phyloP scores from a whole-genome alignment of 2,329 filamentous ascomycete genomes.

The Ceratocystiopsis sp. region DNA sequence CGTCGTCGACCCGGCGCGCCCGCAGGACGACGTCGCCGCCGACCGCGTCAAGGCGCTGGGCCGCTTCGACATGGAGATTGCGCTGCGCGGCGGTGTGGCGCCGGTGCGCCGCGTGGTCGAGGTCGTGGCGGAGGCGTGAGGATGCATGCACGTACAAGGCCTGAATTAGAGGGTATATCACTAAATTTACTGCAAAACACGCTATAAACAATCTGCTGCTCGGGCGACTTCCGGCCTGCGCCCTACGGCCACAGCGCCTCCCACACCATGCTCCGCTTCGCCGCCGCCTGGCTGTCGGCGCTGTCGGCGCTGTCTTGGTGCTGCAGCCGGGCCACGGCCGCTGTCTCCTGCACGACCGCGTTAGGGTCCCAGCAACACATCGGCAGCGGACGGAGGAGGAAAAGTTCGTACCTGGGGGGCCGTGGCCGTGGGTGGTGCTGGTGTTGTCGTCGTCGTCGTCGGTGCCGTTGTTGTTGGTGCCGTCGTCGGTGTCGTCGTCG shows the following conservation, averaged over 20 bases:
- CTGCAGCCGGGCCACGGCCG: too few species aligned
- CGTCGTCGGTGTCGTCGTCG: slow-evolving; percentile 4
- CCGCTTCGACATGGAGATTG: slow-evolving; percentile 21
- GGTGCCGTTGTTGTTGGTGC: too few species aligned
- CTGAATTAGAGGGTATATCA: too few species aligned
- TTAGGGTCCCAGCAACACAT: slow-evolving; percentile 34
- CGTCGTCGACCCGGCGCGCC: slow-evolving; percentile 13
- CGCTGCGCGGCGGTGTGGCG: slow-evolving; percentile 11
- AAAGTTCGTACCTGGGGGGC: slow-evolving; percentile 32
- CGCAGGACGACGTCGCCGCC: slow-evolving; percentile 13
- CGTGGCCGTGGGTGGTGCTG: slow-evolving; percentile 7
- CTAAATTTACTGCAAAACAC: too few species aligned
- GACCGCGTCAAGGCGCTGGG: slow-evolving; percentile 25
- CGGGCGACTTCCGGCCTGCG: slow-evolving; percentile 13
- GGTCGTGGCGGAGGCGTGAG: too few species aligned
- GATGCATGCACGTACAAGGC: not conserved
- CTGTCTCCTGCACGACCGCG: too few species aligned
- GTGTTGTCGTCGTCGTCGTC: too few species aligned
- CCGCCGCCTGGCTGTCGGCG: slow-evolving; percentile 19
- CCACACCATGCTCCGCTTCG: slow-evolving; percentile 41
- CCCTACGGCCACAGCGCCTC: slow-evolving; percentile 45
- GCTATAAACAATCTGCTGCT: not conserved
- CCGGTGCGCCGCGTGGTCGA: slow-evolving; percentile 17
- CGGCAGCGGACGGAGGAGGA: slow-evolving; percentile 15
- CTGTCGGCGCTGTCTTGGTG: slow-evolving; percentile 26